Conservation (phyloP, 768 basidiomycete genomes). For the Pisolithus microcarpus region DNA sequence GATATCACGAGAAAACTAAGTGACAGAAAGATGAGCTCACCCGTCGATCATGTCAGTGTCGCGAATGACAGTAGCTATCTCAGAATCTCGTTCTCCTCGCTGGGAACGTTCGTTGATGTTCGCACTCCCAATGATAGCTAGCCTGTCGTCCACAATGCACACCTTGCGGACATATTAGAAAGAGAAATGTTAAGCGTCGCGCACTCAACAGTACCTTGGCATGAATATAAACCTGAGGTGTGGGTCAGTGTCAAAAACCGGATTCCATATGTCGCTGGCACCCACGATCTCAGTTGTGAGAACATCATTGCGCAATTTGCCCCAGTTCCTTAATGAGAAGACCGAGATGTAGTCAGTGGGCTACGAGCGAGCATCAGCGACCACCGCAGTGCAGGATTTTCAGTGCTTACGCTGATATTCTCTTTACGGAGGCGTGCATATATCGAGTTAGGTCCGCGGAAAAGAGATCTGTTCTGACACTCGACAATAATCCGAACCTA, state of each 20-base stretch:
- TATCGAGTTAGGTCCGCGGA: slow-evolving; percentile 86
- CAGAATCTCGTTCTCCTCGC: slow-evolving; percentile 94
- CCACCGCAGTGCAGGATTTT: neutral
- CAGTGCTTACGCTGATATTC: slow-evolving; percentile 66
- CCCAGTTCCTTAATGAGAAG: slow-evolving; percentile 92
- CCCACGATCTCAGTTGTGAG: slow-evolving; percentile 83
- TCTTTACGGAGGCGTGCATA: slow-evolving; percentile 79
- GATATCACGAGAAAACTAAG: neutral
- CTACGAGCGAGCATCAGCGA: slow-evolving; percentile 33
- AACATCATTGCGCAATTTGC: slow-evolving; percentile 73
- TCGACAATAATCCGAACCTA: slow-evolving; percentile 93
- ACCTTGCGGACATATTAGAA: slow-evolving; percentile 18
- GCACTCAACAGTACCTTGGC: slow-evolving; percentile 46
- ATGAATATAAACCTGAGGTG: slow-evolving; percentile 75
- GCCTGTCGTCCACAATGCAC: slow-evolving; percentile 88
- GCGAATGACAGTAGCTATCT: slow-evolving; percentile 84
- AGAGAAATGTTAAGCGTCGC: neutral
- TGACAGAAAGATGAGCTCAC: slow-evolving; percentile 32
- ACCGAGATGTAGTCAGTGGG: slow-evolving; percentile 89
- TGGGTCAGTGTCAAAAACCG: slow-evolving; percentile 6
- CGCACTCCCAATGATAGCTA: slow-evolving; percentile 91
- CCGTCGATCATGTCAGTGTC: slow-evolving; percentile 97
- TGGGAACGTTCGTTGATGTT: slow-evolving; percentile 98
- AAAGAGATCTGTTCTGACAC: slow-evolving; percentile 87
- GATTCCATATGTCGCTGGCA: neutral